phyloP scores from a whole-genome alignment of 225 moss, liverwort and hornwort species.

The Bryoerythrophyllum caledonicum region DNA sequence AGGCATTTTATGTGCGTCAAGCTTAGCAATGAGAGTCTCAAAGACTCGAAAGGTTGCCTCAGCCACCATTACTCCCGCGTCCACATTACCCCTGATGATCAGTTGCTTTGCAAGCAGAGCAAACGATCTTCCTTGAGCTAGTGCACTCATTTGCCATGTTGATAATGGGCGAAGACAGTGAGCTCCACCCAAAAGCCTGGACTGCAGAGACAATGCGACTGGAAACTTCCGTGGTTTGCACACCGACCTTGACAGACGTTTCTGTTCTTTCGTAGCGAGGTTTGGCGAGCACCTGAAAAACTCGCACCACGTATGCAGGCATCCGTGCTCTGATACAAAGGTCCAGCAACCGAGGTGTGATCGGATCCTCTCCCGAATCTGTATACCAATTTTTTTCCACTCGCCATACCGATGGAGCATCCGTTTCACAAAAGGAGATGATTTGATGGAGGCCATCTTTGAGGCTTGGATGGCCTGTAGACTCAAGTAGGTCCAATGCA shows the following conservation, averaged over 20 bases:
- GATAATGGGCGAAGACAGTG: neutral
- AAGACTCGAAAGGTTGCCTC: neutral
- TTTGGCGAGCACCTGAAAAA: neutral
- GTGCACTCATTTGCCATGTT: neutral
- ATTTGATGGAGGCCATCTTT: neutral
- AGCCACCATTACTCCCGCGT: conserved; percentile 3
- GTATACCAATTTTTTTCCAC: neutral
- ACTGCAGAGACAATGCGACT: no score
- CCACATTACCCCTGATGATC: neutral
- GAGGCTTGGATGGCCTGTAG: neutral
- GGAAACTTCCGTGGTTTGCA: neutral
- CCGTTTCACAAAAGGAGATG: neutral
- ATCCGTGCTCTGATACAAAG: neutral
- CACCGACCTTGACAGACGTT: neutral
- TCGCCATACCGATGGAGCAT: no score
- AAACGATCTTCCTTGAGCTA: conserved; percentile 3
- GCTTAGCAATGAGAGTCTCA: neutral
- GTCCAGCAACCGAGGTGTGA: conserved; percentile 14
- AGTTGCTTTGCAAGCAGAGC: conserved; percentile 15
- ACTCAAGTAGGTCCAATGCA: neutral
- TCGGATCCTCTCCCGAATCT: neutral
- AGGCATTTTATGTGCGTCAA: conserved; percentile 17
- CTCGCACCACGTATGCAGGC: neutral
- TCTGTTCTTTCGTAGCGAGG: neutral
- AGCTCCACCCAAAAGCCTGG: neutral